These are phyloP conservation scores for Vitellaria paradoxa DNA, from an alignment of 179 eudicot genomes.

Conservation along the genomic window DNA sequence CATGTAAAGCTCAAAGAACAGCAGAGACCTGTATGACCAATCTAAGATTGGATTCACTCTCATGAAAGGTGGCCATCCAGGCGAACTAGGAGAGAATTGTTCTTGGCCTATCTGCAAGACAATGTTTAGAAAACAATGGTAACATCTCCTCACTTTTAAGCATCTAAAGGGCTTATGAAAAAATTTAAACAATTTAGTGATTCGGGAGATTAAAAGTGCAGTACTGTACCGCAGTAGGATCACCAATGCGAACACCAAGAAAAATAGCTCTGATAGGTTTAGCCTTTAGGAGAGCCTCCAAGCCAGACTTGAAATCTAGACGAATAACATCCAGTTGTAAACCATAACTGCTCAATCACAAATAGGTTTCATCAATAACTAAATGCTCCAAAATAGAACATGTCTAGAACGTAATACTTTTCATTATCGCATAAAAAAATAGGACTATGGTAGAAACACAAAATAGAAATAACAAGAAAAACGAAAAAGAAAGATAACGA, in stretches of 20 bases:
- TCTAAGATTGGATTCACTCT: slow-evolving; percentile 97
- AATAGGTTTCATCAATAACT: background rate
- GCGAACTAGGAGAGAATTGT: slow-evolving; percentile 96
- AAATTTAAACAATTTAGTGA: background rate
- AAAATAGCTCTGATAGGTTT: slow-evolving; percentile 87
- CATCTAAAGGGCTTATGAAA: background rate
- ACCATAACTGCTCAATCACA: slow-evolving; percentile 49
- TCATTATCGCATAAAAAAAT: slow-evolving; percentile 3
- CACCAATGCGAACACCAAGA: slow-evolving; percentile 94
- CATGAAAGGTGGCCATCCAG: slow-evolving; percentile 99
- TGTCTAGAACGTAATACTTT: background rate
- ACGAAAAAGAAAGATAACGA: background rate
- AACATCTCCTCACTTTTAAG: slow-evolving; percentile 2
- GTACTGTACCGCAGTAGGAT: slow-evolving; percentile 91
- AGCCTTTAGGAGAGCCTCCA: slow-evolving; percentile 73
- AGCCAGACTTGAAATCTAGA: slow-evolving; percentile 90
- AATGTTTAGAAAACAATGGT: background rate
- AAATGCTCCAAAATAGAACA: background rate
- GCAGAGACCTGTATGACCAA: slow-evolving; percentile 90
- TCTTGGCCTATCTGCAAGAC: slow-evolving; percentile 91
- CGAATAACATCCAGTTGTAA: slow-evolving; percentile 85
- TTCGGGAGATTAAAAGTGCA: slow-evolving; percentile 2
- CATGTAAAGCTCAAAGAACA: slow-evolving; percentile 8
- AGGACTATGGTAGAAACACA: background rate
- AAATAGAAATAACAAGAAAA: background rate